phyloP scores from a whole-genome alignment of 495 filamentous ascomycete genomes.

The Hypoxylon crocopeplum region DNA sequence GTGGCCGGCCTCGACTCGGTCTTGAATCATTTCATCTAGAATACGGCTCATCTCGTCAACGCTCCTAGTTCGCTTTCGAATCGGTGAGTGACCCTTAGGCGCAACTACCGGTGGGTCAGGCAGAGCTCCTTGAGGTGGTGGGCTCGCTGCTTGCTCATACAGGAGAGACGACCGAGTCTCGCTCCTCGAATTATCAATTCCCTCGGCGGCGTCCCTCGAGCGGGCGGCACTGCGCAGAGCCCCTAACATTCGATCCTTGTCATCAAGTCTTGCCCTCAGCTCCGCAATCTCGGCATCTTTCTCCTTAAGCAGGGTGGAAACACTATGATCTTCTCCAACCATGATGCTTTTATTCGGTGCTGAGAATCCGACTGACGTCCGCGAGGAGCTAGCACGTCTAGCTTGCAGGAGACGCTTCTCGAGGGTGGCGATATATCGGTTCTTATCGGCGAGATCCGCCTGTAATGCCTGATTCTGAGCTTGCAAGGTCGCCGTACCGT shows the following conservation, averaged over 20 bases:
- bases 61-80: slow-evolving; percentile 66
- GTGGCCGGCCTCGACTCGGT: slow-evolving; percentile 75
- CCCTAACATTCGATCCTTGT: slow-evolving; percentile 92
- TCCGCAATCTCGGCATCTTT: slow-evolving; percentile 95
- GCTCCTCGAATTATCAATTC: slow-evolving; percentile 49
- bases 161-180: slow-evolving; percentile 57
- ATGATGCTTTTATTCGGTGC: slow-evolving; percentile 62
- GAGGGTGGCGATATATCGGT: slow-evolving; percentile 91
- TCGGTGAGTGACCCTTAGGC: slow-evolving; percentile 44
- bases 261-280: slow-evolving; percentile 85
- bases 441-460: slow-evolving; percentile 93
- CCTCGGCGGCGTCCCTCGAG: slow-evolving; percentile 83
- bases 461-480: slow-evolving; percentile 87
- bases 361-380: slow-evolving; percentile 74
- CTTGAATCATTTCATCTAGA: slow-evolving; percentile 93
- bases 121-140: slow-evolving; percentile 46
- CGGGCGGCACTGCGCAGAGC: slow-evolving; percentile 86
- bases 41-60: slow-evolving; percentile 89
- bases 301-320: slow-evolving; percentile 74
- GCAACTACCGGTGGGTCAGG: slow-evolving; percentile 44
- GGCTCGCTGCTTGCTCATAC: slow-evolving; percentile 40
- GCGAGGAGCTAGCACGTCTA: slow-evolving; percentile 84
- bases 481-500: slow-evolving; percentile 81
- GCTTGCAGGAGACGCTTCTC: slow-evolving; percentile 93
- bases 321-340: slow-evolving; percentile 71